Evolutionary conservation across 305 asterid species (phyloP).

Genomic region (Solanum hybrid): DNA sequence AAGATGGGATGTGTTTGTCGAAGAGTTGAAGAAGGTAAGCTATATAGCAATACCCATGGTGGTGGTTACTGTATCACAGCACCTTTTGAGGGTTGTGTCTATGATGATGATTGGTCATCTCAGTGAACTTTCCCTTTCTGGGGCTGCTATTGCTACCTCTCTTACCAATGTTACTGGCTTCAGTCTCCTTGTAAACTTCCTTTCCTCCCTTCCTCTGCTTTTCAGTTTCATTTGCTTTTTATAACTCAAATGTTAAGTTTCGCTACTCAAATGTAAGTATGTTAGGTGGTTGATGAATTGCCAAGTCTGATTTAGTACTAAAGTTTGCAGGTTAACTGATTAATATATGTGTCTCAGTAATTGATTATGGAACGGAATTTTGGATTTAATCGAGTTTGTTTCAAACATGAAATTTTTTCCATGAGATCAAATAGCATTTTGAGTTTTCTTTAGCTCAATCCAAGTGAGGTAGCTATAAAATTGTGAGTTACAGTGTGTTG

Average conservation of each 20-base stretch:
- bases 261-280: background rate
- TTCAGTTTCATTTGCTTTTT: background rate
- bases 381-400: background rate
- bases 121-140: slow-evolving; percentile 12
- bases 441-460: background rate
- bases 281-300: background rate
- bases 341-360: background rate
- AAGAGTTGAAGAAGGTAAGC: slow-evolving; percentile 14
- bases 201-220: background rate
- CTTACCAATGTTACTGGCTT: slow-evolving; percentile 17
- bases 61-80: slow-evolving; percentile 12
- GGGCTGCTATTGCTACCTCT: slow-evolving; percentile 18
- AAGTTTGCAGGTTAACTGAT: no score
- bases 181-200: slow-evolving; percentile 15
- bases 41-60: slow-evolving; percentile 17
- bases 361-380: background rate
- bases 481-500: background rate
- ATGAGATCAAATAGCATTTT: background rate
- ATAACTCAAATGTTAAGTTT: background rate
- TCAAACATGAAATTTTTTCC: background rate
- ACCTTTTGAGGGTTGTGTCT: background rate
- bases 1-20: background rate
- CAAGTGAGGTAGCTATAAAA: background rate
- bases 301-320: no score
- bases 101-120: slow-evolving; percentile 17